Evolutionary conservation across 768 basidiomycete species (phyloP).

Genomic region (Amanita molliuscula): DNA sequence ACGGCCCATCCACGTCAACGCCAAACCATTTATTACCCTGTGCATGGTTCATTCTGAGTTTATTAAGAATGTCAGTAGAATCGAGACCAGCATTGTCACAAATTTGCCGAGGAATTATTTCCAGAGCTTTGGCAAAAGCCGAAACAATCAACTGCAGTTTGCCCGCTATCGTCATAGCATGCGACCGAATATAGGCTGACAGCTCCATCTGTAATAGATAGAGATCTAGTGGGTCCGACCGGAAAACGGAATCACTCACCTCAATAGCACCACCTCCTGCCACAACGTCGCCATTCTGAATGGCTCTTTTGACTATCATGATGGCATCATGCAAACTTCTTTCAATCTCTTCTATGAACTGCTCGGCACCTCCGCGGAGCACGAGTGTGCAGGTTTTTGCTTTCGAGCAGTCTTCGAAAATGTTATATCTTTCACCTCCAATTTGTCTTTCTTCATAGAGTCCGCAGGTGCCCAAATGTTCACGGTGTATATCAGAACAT

Average conservation of each 20-base stretch:
- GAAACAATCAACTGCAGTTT: constrained; percentile 90
- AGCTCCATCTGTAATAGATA: constrained; percentile 75
- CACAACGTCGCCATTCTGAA: constrained; percentile 92
- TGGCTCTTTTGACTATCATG: constrained; percentile 98
- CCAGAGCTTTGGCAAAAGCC: constrained; percentile 95
- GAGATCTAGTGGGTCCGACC: background rate
- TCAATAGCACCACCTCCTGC: constrained; percentile 97
- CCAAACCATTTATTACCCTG: constrained; percentile 85
- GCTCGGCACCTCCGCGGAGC: constrained; percentile 93
- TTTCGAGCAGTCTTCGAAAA: constrained; percentile 88
- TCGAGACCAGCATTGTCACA: constrained; percentile 98
- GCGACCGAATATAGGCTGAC: constrained; percentile 85
- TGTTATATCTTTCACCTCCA: constrained; percentile 92
- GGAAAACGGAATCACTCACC: constrained; percentile 31
- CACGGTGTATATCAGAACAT: constrained; percentile 80
- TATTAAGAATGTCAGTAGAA: constrained; percentile 95
- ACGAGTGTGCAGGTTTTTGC: constrained; percentile 94
- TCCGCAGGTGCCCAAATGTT: constrained; percentile 93
- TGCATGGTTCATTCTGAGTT: constrained; percentile 93
- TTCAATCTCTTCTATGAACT: constrained; percentile 98
- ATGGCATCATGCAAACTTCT: constrained; percentile 96
- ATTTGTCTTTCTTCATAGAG: constrained; percentile 91
- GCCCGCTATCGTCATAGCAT: constrained; percentile 88
- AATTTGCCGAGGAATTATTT: constrained; percentile 96
- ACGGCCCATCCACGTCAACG: constrained; percentile 85